Base-by-base conservation (phyloP, 2,329 filamentous ascomycete species). In the Sporothrix mexicana region DNA sequence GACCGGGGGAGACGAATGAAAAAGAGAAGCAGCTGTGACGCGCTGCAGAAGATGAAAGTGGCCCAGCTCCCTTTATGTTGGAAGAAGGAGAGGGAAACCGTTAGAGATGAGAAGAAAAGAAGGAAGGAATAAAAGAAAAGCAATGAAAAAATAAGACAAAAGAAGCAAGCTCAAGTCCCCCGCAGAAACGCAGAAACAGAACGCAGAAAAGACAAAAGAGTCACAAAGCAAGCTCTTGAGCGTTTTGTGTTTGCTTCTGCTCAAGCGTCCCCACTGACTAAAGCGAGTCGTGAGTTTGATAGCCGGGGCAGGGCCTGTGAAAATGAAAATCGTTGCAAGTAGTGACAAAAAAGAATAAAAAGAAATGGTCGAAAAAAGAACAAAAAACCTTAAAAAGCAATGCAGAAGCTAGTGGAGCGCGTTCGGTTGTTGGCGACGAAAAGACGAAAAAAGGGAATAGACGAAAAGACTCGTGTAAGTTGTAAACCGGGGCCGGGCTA, bases 401-500 rank as follows among this genome's bases (percentile, higher is more conserved):
- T 36, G 30, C 30, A n/a, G 17, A 41, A 41, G 51, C 36, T 57
- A 30, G 68, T 70, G 68, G 67, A 69, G 51, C 51, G 51, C 51
- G 51, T 57, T 59, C 67, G 67, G 67, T 57, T 69, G 67, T 25
- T 69, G 67, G 67, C 49, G 67, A 57, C 49, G 30, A 20, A 55
- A 67, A 51, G 7, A 36, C 30, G n/a, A n/a, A n/a, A n/a, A n/a
- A n/a, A n/a, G n/a, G n/a, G n/a, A n/a, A n/a, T n/a, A 36, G 30
- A 36, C 30, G 2, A 20, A 55, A 67, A 51, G 15, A 41, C 36
- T 43, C 51, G 51, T 69, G 67, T 59, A 69, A 69, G 67, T 41
- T 30, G 25, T 20, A 55, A 43, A 55, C 23, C 23, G 64, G 47
- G 15, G 45, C 45, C 64, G 45, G 64, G 47, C 43, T 68, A 51